Base-by-base conservation (phyloP, 148 eudicot genomes). In the Arbutus unedo region DNA sequence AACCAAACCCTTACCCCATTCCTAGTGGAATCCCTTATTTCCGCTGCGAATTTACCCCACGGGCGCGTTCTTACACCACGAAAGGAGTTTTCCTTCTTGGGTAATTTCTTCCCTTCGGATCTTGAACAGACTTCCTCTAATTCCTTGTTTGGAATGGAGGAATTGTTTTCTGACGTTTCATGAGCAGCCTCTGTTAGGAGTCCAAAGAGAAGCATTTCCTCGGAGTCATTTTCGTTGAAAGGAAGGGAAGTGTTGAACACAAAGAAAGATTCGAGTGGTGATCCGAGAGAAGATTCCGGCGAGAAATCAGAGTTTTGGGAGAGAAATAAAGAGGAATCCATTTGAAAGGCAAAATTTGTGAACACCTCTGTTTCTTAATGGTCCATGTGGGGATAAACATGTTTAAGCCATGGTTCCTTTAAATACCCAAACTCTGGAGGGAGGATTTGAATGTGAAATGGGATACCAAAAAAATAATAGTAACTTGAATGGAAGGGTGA, bases 1-100 rank as follows among this genome's bases (percentile, higher is more conserved):
- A 93, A 68, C 97, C 95, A 93, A 0, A 93, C 97, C 84, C 97
- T 82, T 1, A 92, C 85, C 0, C 97, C 95, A 31, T 93, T 93
- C 80, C 97, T 84, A 0, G 97, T 93, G 0, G 97, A 93, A 59
- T 93, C 97, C 38, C 97, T 81, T 49, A 93, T 93, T 73, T 93
- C 97, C 0, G 95, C 97, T 0, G 97, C 95, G 59, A 83, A 92
- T 60, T 92, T 93, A 16, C 97, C 97, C 97, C 97, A 93, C 0
- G 97, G 97, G 59, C 97, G 84, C 76, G 62, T 82, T 57, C 97
- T 66, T 0, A 93, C 97, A 5, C 97, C 97, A 75, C 97, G 81
- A 18, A 82, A 93, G 0, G 94, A 70, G 15, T 54, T 87, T 13
- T 82, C 87, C 75, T 83, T 80, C n/a, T 74, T 62, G 2, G 15